A percentile compares a stretch with the other conserved stretches of the same genome.
phyloP scores from a whole-genome alignment of 108 stramenopile genomes.

The Nitzschia sp. region DNA sequence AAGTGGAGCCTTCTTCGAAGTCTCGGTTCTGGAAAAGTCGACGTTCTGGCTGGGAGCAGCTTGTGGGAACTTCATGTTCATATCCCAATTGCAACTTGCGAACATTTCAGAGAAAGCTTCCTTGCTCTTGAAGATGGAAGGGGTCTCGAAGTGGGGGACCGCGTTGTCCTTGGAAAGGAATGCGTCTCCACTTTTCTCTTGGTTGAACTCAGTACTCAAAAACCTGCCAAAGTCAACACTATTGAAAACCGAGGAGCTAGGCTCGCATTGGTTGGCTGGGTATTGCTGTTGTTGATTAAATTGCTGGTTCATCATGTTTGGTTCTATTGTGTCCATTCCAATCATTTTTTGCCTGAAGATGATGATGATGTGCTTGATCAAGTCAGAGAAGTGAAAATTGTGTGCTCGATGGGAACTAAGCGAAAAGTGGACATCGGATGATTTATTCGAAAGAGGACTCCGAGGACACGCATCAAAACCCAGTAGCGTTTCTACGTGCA shows the following conservation, averaged over 20 bases:
- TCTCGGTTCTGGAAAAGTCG: not conserved
- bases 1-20: not conserved
- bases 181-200: not conserved
- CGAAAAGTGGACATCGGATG: no score
- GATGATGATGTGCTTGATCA: no score
- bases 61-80: not conserved
- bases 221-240: constrained; percentile 26
- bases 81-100: constrained; percentile 23
- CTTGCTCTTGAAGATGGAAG: constrained; percentile 31
- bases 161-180: constrained; percentile 19
- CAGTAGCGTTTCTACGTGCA: no score
- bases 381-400: no score
- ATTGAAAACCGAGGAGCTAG: constrained; percentile 8
- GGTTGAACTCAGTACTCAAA: constrained; percentile 14
- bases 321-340: no score
- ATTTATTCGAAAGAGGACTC: no score
- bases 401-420: no score
- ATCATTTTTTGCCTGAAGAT: no score
- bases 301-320: not conserved
- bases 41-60: not conserved
- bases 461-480: no score
- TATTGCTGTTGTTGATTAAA: not conserved
- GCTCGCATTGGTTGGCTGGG: not conserved
- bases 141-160: not conserved
- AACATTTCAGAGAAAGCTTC: constrained; percentile 22